Base-by-base conservation (phyloP, 352 stramenopile genomes). In the Phytopythium mirpurense region DNA sequence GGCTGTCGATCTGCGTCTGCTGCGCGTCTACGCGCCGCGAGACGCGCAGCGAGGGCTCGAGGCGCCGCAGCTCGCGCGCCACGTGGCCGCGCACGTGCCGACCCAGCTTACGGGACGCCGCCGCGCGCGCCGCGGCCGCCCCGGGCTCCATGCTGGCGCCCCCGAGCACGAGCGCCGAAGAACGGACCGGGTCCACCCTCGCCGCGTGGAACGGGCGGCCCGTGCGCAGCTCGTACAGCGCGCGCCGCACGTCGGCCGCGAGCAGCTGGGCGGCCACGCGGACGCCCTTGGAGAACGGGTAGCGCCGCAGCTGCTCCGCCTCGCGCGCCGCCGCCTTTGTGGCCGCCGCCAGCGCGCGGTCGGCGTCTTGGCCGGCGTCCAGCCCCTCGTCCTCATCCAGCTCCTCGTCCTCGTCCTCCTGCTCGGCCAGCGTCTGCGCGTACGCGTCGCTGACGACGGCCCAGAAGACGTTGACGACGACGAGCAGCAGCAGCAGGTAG, bases 401-500 rank as follows among this genome's bases (percentile, higher is more conserved):
- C 10, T 82, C 69, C 23, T 77, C 67, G 23, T 73, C 62, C 40
- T 78, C 72, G 47, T 88, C 77, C 48, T 87, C 77, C 59, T 85
- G 67, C 34, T 87, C 76, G 1, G 67, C 70, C n/a, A 86, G 54
- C 3, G 77, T 88, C 52, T 88, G 77, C 45, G 83, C 56, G 52
- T 88, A 91, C 29, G 79, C 78, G 55, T 90, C 81, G 32, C 88
- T 88, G 14, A 91, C 56, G 36, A 91, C 87, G 24, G 79, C 78
- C 8, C 85, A 62, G 41, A 89, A 88, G 10, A 91, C 73, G 37
- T 91, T 91, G 51, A 88, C 66, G 41, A 87, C 42, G 16, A 91
- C 72, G 10, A 91, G 59, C 40, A 89, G 50, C 47, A 91, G 51
- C 37, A 89, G 50, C 41, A 90, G 50, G 57, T 89, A 91, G 59